Evolutionary conservation across 2,329 filamentous ascomycete genomes (phyloP).

Genomic region (Colletotrichum phormii): DNA sequence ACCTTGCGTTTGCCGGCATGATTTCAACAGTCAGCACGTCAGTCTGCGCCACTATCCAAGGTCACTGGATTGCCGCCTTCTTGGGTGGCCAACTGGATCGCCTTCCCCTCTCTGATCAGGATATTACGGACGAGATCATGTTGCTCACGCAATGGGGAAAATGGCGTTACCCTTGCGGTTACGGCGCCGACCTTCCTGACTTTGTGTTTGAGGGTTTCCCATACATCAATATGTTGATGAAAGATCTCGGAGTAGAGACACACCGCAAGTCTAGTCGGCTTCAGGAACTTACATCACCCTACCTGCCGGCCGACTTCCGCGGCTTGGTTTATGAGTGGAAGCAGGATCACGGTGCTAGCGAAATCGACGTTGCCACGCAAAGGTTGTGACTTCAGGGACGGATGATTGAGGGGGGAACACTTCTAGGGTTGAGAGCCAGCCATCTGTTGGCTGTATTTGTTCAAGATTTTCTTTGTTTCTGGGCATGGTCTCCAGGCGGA

Average conservation of each 20-base stretch:
- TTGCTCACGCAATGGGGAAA: constrained; percentile 66
- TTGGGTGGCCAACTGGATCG: neutral
- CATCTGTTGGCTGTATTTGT: no score
- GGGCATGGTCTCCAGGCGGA: neutral
- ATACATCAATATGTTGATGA: constrained; percentile 52
- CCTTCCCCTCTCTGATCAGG: neutral
- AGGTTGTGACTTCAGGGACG: neutral
- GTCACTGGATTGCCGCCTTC: neutral
- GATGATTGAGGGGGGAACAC: neutral
- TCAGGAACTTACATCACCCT: constrained; percentile 31
- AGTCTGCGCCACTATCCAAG: neutral
- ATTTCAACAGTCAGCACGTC: neutral
- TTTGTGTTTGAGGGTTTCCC: constrained; percentile 71
- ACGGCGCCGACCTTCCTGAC: constrained; percentile 61
- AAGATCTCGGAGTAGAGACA: constrained; percentile 36
- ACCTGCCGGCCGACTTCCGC: neutral
- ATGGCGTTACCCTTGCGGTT: constrained; percentile 64
- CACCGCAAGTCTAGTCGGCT: constrained; percentile 36
- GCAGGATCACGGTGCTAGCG: neutral
- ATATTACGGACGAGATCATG: constrained; percentile 40
- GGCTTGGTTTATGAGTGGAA: neutral
- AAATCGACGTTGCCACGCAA: neutral
- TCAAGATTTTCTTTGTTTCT: neutral
- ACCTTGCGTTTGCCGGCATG: neutral
- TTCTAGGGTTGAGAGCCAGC: neutral